Evolutionary conservation across 2,329 filamentous ascomycete genomes (phyloP).

Genomic region (Trichoderma guizhouense): DNA sequence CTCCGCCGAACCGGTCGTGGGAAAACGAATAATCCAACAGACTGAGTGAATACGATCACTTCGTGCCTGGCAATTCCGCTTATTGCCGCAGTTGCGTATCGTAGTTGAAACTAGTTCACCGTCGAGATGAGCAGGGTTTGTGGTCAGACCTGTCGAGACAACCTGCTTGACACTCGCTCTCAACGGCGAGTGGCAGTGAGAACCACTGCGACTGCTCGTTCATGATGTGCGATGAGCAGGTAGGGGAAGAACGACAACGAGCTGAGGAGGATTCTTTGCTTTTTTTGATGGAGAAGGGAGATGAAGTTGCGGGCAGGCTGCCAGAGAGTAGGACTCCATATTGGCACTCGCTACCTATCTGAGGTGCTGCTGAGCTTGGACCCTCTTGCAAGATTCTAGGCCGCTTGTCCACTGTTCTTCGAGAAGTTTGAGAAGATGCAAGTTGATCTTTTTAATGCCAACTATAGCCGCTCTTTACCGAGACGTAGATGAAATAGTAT

Average conservation of each 20-base stretch:
- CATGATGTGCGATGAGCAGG: not conserved
- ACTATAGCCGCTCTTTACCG: slow-evolving; percentile 27
- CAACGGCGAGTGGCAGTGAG: not conserved
- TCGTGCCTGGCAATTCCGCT: not conserved
- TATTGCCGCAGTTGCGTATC: slow-evolving; percentile 3
- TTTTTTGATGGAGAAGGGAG: not conserved
- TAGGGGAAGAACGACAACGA: not conserved
- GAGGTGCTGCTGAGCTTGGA: not conserved
- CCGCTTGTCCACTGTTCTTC: not conserved
- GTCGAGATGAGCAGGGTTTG: not conserved
- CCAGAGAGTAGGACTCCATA: not conserved
- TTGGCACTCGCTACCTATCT: not conserved
- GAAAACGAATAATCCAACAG: not conserved
- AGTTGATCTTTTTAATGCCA: slow-evolving; percentile 22
- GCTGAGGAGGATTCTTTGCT: not conserved
- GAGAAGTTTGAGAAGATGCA: not conserved
- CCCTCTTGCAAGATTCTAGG: not conserved
- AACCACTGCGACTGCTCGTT: not conserved
- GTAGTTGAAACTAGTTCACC: not conserved
- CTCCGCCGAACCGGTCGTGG: slow-evolving; percentile 7
- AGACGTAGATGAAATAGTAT: slow-evolving; percentile 23
- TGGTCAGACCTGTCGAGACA: slow-evolving; percentile 5
- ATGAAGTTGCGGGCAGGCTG: not conserved
- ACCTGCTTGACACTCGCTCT: not conserved
- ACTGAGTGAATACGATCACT: not conserved